These are phyloP conservation scores for Neurospora sp. DNA, from an alignment of 2,329 filamentous ascomycete species.

Conservation along the genomic window DNA sequence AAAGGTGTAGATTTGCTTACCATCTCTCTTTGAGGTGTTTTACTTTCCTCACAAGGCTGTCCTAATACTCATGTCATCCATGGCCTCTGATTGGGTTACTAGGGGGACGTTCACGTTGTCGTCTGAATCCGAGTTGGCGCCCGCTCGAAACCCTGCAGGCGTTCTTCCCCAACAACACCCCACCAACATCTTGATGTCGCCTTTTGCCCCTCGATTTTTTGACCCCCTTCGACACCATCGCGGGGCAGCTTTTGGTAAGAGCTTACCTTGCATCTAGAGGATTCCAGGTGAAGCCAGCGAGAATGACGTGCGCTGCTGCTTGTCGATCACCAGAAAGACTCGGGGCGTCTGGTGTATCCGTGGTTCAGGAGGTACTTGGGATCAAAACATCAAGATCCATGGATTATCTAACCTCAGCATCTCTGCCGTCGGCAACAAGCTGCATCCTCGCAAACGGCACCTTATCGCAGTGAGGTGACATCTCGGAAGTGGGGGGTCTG, in stretches of 20 bases:
- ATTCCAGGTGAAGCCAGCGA: neutral
- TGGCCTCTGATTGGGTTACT: neutral
- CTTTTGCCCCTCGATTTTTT: neutral
- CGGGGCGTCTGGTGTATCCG: neutral
- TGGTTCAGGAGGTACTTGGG: neutral
- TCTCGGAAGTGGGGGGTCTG: neutral
- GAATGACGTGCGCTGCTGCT: neutral
- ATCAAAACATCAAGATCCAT: neutral
- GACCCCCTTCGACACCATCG: neutral
- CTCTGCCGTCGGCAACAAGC: conserved; percentile 45
- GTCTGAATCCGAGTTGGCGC: neutral
- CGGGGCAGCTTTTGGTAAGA: neutral
- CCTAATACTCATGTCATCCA: neutral
- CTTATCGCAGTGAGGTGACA: neutral
- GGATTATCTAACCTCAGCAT: conserved; percentile 34
- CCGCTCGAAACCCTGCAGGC: neutral
- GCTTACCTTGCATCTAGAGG: neutral
- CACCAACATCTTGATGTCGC: neutral
- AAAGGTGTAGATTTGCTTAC: neutral
- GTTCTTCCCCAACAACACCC: neutral
- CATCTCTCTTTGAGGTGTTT: neutral
- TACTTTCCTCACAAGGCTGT: neutral
- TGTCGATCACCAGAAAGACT: neutral
- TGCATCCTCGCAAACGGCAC: conserved; percentile 27
- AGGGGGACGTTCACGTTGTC: neutral